Percentiles rank a stretch among this genome's conserved stretches.
phyloP scores from a whole-genome alignment of 805 yeast genomes.

The Schizosaccharomyces japonicus region DNA sequence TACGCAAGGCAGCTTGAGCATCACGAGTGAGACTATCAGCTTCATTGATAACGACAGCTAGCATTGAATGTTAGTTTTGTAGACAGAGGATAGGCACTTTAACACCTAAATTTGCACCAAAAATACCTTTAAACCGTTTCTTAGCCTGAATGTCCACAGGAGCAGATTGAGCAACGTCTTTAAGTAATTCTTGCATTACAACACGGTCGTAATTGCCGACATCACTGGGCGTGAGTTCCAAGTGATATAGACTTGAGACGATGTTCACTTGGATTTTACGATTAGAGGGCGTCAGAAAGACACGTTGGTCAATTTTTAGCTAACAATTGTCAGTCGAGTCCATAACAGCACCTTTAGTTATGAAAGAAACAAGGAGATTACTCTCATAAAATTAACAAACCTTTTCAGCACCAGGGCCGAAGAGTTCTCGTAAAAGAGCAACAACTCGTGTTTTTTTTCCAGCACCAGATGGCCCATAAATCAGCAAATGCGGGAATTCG shows the following conservation, averaged over 20 bases:
- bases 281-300: slow-evolving; percentile 39
- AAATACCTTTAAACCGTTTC: slow-evolving; percentile 20
- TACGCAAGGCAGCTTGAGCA: slow-evolving; percentile 84
- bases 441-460: slow-evolving; percentile 89
- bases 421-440: slow-evolving; percentile 53
- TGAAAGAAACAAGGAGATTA: not conserved
- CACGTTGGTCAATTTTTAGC: slow-evolving; percentile 72
- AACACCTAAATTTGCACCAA: not conserved
- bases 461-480: slow-evolving; percentile 91
- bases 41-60: slow-evolving; percentile 60
- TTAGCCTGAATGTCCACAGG: slow-evolving; percentile 56
- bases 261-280: slow-evolving; percentile 76
- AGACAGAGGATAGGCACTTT: too few relatives aligned
- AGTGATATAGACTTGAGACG: slow-evolving; percentile 71
- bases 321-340: not conserved
- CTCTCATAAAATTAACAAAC: too few relatives aligned
- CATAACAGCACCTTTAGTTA: not conserved
- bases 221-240: slow-evolving; percentile 90
- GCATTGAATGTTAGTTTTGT: too few relatives aligned
- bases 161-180: slow-evolving; percentile 85
- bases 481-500: slow-evolving; percentile 76
- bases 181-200: slow-evolving; percentile 78
- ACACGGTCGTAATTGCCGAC: slow-evolving; percentile 89
- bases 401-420: slow-evolving; percentile 60
- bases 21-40: slow-evolving; percentile 77